Evolutionary conservation across 352 stramenopile species (phyloP).

Genomic region (Phytophthora syringae): DNA sequence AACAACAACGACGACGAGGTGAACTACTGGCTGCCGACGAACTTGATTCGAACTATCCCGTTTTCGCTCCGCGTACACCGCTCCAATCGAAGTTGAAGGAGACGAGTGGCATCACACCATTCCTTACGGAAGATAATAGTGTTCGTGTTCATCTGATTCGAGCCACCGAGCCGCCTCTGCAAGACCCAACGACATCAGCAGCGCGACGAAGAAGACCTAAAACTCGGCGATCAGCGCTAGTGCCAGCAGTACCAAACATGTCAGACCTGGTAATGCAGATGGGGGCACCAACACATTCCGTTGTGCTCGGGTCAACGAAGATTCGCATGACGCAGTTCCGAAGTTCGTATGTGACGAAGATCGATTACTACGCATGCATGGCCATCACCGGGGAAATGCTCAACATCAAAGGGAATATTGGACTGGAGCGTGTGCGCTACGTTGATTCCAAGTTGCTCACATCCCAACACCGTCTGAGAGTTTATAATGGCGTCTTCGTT

Average conservation of each 20-base stretch:
- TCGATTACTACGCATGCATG: slow-evolving; percentile 88
- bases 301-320: slow-evolving; percentile 74
- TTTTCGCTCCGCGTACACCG: slow-evolving; percentile 80
- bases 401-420: slow-evolving; percentile 87
- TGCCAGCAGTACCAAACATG: slow-evolving; percentile 31
- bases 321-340: slow-evolving; percentile 84
- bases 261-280: slow-evolving; percentile 49
- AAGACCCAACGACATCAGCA: slow-evolving; percentile 48
- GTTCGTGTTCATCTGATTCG: slow-evolving; percentile 82
- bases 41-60: slow-evolving; percentile 78
- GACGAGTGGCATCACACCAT: slow-evolving; percentile 67
- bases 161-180: slow-evolving; percentile 71
- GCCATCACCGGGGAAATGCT: slow-evolving; percentile 79
- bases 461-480: slow-evolving; percentile 62
- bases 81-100: slow-evolving; percentile 81
- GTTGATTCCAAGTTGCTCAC: slow-evolving; percentile 74
- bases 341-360: slow-evolving; percentile 85
- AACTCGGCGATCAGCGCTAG: slow-evolving; percentile 49
- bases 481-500: slow-evolving; percentile 77
- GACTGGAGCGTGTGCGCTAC: slow-evolving; percentile 76
- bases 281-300: slow-evolving; percentile 42
- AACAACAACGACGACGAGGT: slow-evolving; percentile 19
- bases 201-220: slow-evolving; percentile 34
- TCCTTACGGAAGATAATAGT: slow-evolving; percentile 76
- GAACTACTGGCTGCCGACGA: slow-evolving; percentile 81